phyloP scores from a whole-genome alignment of 2,329 filamentous ascomycete species.

The Helicocarpus griseus region DNA sequence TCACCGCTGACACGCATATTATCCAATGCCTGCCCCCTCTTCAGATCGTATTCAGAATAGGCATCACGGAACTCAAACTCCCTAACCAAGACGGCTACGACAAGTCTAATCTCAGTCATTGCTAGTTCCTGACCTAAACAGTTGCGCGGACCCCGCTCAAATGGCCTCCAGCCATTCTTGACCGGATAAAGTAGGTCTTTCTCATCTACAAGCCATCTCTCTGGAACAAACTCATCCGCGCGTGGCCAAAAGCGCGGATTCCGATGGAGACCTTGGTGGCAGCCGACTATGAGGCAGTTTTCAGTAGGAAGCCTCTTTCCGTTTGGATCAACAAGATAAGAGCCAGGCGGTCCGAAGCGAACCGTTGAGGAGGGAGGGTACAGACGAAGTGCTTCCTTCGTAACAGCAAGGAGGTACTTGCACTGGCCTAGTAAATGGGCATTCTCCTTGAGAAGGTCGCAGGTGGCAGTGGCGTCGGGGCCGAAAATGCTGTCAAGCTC shows the following conservation, averaged over 20 bases:
- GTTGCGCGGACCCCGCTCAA: slow-evolving; percentile 45
- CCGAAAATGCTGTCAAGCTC: slow-evolving; percentile 48
- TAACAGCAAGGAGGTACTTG: slow-evolving; percentile 43
- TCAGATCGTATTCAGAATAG: too few species aligned
- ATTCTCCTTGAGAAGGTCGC: slow-evolving; percentile 30
- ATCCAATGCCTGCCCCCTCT: too few species aligned
- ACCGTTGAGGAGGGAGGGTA: slow-evolving; percentile 31
- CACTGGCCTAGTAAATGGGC: slow-evolving; percentile 42
- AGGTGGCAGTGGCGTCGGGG: slow-evolving; percentile 26
- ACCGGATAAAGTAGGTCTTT: slow-evolving; percentile 25
- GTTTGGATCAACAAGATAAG: neutral
- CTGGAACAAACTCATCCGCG: slow-evolving; percentile 38
- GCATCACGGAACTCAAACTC: slow-evolving; percentile 47
- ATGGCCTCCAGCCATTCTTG: slow-evolving; percentile 45
- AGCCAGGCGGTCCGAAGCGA: neutral
- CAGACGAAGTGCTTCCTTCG: slow-evolving; percentile 47
- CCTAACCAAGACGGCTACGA: slow-evolving; percentile 41
- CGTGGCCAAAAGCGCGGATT: neutral
- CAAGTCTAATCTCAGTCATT: slow-evolving; percentile 42
- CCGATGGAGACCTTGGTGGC: neutral
- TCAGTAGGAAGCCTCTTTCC: too few species aligned
- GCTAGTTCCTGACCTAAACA: slow-evolving; percentile 51
- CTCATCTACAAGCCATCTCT: slow-evolving; percentile 33
- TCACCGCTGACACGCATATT: too few species aligned
- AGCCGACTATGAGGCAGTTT: too few species aligned